A percentile compares a stretch with the other conserved stretches of the same genome.
Conservation (phyloP, 352 stramenopile species). For the Bremia lactucae region DNA sequence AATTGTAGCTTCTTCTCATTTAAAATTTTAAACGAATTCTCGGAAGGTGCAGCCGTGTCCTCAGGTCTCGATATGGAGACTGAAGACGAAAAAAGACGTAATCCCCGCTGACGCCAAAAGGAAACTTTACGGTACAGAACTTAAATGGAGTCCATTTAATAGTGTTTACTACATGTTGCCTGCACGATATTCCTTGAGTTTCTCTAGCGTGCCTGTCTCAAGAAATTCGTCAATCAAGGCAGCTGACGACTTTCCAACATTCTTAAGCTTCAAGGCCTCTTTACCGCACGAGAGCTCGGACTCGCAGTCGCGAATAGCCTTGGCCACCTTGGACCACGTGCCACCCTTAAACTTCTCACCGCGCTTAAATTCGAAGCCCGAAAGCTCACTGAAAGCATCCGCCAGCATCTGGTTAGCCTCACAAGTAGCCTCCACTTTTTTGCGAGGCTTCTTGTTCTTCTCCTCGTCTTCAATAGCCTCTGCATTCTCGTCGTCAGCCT, state of each 20-base stretch:
- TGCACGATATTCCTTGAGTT: slow-evolving; percentile 75
- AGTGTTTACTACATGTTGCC: slow-evolving; percentile 77
- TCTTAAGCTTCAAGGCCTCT: slow-evolving; percentile 72
- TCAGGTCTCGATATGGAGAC: too few relatives aligned
- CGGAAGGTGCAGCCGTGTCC: slow-evolving; percentile 1
- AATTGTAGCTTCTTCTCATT: slow-evolving; percentile 9
- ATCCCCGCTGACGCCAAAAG: too few relatives aligned
- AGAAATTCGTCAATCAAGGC: slow-evolving; percentile 83
- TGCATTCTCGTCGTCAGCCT: slow-evolving; percentile 27
- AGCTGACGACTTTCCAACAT: slow-evolving; percentile 70
- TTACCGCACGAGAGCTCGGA: slow-evolving; percentile 59
- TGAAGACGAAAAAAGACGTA: too few relatives aligned
- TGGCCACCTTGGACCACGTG: slow-evolving; percentile 83
- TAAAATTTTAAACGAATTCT: slow-evolving; percentile 11
- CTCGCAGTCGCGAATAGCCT: slow-evolving; percentile 67
- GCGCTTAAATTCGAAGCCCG: slow-evolving; percentile 83
- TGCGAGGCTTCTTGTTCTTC: slow-evolving; percentile 46
- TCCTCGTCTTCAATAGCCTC: slow-evolving; percentile 36
- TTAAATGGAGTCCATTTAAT: too few relatives aligned
- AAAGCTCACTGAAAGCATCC: slow-evolving; percentile 69
- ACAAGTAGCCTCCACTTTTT: slow-evolving; percentile 38
- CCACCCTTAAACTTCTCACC: slow-evolving; percentile 79
- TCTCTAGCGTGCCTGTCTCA: slow-evolving; percentile 65
- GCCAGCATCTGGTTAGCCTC: slow-evolving; percentile 65
- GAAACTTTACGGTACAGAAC: too few relatives aligned